Evolutionary conservation across 2,329 filamentous ascomycete genomes (phyloP), one percentile per base, ranked within the genome.

Genomic region (Fusarium concolor): DNA sequence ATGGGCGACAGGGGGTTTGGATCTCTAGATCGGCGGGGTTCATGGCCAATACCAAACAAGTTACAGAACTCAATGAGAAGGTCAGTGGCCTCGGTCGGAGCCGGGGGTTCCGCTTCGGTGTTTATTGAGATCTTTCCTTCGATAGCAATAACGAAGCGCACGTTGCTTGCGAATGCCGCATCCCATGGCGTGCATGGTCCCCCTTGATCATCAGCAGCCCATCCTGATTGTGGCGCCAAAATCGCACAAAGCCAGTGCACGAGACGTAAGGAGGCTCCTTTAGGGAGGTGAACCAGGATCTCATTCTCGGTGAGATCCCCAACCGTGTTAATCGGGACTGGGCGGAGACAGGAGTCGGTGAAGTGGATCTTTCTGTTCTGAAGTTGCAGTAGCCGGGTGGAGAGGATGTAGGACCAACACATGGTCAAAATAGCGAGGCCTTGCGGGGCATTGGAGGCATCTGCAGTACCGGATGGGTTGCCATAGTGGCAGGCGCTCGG

Each of bases 341-440:
- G 68, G 44, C 49, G 68, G 61, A 74, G 52, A 67, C 58, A 70
- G 28, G 53, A 60, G 56, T 71, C 56, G 51, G 70, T 74, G 61
- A 71, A 74, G 64, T 67, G 71, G 60, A 59, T 49, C 62, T 53
- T 55, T 24, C 68, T 70, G 18, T 67, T 50, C 57, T 74, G 72
- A 37, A 74, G 72, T 56, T 74, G 67, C 63, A 74, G 70, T 43
- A 74, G 68, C 33, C 69, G 69, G 31, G 71, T 72, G 65, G 72
- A 74, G 71, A 74, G 68, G 41, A 74, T 65, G 50, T 74, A 74
- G 55, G 72, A 74, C 72, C 72, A 74, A 47, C 71, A 72, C 60
- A 74, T 59, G 62, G 71, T 69, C 53, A 74, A 44, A 51, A 74
- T 67, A 52, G 72, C 71, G 29, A 74, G 72, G 33, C 64, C 71